These are phyloP conservation scores for Sphenostylis stenocarpa DNA, from an alignment of 306 rosid genomes.

Conservation along the genomic window DNA sequence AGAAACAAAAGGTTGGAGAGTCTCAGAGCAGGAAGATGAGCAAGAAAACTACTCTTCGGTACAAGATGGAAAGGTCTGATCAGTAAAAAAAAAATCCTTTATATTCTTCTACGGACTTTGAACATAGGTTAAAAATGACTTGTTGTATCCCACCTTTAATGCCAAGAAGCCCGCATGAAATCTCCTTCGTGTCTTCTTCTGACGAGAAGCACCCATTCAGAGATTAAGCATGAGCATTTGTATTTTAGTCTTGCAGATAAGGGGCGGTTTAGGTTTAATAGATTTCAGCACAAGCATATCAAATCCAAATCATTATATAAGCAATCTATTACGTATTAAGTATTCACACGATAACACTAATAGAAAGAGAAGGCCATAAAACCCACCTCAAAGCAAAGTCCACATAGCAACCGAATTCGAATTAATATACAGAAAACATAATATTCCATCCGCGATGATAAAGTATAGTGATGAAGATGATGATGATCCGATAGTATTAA, in stretches of 20 bases:
- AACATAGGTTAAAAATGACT: background rate
- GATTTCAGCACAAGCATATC: background rate
- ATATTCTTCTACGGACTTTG: background rate
- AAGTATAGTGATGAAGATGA: background rate
- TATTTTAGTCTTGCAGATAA: background rate
- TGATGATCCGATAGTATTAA: background rate
- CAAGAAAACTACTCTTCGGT: too few species aligned
- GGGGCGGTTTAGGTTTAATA: background rate
- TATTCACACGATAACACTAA: background rate
- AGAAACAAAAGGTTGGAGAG: too few species aligned
- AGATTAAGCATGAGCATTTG: too few species aligned
- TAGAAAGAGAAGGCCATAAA: background rate
- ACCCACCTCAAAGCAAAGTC: background rate
- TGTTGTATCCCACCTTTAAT: background rate
- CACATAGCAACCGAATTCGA: constrained; percentile 19
- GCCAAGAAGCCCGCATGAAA: background rate
- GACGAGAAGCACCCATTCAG: background rate
- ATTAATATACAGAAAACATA: constrained; percentile 44
- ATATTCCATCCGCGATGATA: background rate
- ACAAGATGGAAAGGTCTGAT: too few species aligned
- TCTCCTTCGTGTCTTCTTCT: background rate
- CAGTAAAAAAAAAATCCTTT: too few species aligned
- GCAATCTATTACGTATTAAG: background rate
- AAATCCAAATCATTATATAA: background rate
- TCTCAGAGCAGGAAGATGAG: too few species aligned